A percentile compares a stretch with the other conserved stretches of the same genome.
Conservation (phyloP, 1,284 basidiomycete species). For the Chiua sp. region DNA sequence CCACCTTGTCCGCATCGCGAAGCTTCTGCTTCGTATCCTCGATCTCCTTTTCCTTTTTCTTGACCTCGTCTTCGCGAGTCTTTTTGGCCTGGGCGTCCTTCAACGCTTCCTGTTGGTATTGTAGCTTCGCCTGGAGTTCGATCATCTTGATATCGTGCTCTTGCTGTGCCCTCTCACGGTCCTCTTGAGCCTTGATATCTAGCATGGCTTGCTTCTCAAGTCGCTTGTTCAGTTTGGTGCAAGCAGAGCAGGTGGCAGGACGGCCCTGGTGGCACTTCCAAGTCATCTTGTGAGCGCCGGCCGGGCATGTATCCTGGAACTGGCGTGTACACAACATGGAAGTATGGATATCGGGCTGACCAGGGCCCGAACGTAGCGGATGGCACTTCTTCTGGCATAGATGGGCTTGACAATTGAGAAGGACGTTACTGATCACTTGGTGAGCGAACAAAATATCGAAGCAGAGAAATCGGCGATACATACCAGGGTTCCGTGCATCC, state of each 20-base stretch:
- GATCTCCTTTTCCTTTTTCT: slow-evolving; percentile 41
- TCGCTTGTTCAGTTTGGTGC: slow-evolving; percentile 36
- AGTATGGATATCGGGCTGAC: slow-evolving; percentile 50
- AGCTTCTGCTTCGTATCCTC: slow-evolving; percentile 25
- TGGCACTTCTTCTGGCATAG: slow-evolving; percentile 62
- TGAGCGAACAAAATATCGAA: background rate
- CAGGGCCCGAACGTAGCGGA: slow-evolving; percentile 24
- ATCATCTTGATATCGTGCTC: slow-evolving; percentile 39
- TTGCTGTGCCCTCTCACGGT: slow-evolving; percentile 38
- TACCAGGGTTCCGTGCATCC: slow-evolving; percentile 66
- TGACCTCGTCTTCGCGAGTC: slow-evolving; percentile 34
- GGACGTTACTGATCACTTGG: slow-evolving; percentile 40
- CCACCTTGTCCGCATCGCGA: slow-evolving; percentile 11
- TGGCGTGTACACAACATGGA: slow-evolving; percentile 46
- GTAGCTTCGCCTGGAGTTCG: slow-evolving; percentile 39
- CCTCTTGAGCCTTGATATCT: slow-evolving; percentile 39
- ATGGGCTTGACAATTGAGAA: slow-evolving; percentile 56
- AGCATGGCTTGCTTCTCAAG: slow-evolving; percentile 37
- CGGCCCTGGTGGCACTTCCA: slow-evolving; percentile 42
- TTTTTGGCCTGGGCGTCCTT: slow-evolving; percentile 35
- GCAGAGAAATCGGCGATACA: slow-evolving; percentile 9
- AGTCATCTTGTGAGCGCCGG: slow-evolving; percentile 38
- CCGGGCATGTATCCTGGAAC: slow-evolving; percentile 39
- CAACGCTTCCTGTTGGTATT: slow-evolving; percentile 30
- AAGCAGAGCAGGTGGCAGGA: slow-evolving; percentile 38